Evolutionary conservation across 1,139 yeast genomes (phyloP), one percentile per base, ranked within the genome.

Genomic region (Magnusiomyces clavatus): DNA sequence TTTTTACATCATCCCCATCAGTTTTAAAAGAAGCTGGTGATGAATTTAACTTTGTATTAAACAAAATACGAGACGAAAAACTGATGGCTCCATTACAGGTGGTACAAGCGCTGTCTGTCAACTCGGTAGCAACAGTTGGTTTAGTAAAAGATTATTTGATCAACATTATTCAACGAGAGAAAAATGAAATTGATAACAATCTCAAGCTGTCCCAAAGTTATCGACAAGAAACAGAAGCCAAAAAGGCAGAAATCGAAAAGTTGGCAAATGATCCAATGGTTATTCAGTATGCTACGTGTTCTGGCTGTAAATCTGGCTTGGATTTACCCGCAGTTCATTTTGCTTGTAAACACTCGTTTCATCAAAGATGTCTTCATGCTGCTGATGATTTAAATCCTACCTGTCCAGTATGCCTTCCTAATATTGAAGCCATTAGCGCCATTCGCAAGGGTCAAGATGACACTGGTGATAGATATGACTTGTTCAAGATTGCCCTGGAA

Each of bases 321-420:
- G 95, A 88, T 55, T 75, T 83, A 51, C 97, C 97, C 0, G 77
- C 84, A 8, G 78, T 86, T 0, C 95, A 87, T 62, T 94, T 90
- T 71, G 80, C 82, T 56, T 92, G 98, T 69, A 78, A 78, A 51
- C 98, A 92, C 62, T 82, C 95, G 2, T 89, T 80, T 63, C 98
- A 92, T 64, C 88, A 85, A 59, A 74, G 86, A 50, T 94, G 98
- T 62, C 68, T 92, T 20, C 75, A 76, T 49, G 56, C 62, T 43
- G 60, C 61, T 34, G 61, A 59, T 13, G 58, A 57, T 16, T 50
- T 56, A 6, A 48, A 47, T 19, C 65, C 67, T 38, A 72, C 70
- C 52, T 89, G 97, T 65, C 95, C 97, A 0, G 70, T 77, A 43
- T 89, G 97, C 64, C 66, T 81, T 2, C 77, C 80, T 29, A 87